Evolutionary conservation across 2,329 filamentous ascomycete species (phyloP).

Genomic region (Samsoniella hepiali): DNA sequence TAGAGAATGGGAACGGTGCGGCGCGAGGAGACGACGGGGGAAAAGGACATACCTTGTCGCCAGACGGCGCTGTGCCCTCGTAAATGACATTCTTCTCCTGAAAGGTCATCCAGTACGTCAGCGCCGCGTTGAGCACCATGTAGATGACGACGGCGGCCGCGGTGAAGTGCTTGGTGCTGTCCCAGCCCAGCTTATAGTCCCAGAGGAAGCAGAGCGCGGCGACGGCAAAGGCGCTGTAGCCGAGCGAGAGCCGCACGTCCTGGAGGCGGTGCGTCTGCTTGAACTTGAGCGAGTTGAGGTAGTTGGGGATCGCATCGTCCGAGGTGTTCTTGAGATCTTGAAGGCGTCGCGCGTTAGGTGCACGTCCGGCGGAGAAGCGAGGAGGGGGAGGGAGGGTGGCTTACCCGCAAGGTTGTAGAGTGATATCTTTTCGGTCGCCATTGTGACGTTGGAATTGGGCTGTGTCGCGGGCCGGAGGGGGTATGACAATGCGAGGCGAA

Average conservation of each 20-base stretch:
- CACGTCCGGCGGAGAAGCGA: neutral
- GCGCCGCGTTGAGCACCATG: constrained; percentile 69
- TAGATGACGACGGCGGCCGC: constrained; percentile 76
- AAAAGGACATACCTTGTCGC: constrained; percentile 55
- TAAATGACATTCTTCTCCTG: constrained; percentile 84
- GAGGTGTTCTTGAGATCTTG: constrained; percentile 94
- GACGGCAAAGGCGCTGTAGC: constrained; percentile 77
- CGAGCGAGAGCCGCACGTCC: constrained; percentile 79
- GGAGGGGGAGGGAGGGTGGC: constrained; percentile 1
- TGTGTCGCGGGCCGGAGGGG: neutral
- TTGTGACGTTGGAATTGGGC: constrained; percentile 22
- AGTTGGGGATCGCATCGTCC: constrained; percentile 91
- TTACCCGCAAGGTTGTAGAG: constrained; percentile 66
- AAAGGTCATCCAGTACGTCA: constrained; percentile 81
- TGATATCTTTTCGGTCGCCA: constrained; percentile 55
- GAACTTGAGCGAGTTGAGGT: constrained; percentile 86
- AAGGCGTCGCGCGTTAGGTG: neutral
- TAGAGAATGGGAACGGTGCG: neutral
- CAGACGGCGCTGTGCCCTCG: constrained; percentile 63
- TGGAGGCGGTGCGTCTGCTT: constrained; percentile 74
- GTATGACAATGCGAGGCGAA: neutral
- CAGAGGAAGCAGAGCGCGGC: constrained; percentile 82
- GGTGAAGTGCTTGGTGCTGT: constrained; percentile 78
- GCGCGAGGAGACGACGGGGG: neutral
- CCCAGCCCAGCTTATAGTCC: constrained; percentile 90